Conservation (phyloP, 768 basidiomycete genomes). For the Suillus subaureus region DNA sequence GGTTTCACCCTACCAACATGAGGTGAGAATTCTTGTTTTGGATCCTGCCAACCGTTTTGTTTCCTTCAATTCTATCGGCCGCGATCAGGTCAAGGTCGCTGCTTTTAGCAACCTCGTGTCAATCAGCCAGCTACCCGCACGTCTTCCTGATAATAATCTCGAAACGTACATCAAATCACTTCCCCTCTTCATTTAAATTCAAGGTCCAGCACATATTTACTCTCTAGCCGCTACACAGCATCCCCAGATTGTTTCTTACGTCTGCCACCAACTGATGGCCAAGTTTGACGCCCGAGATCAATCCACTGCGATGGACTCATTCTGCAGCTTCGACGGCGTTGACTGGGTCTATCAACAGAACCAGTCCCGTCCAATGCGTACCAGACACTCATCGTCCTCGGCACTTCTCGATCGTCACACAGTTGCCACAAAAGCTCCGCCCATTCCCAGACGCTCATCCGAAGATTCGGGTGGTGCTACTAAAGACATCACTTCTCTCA, state of each 20-base stretch:
- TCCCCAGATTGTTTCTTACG: slow-evolving; percentile 24
- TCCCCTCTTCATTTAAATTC: slow-evolving; percentile 13
- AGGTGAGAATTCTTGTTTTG: slow-evolving; percentile 17
- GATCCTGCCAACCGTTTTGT: slow-evolving; percentile 12
- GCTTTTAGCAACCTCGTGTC: slow-evolving; percentile 39
- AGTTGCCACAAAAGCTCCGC: slow-evolving; percentile 24
- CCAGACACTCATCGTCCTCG: slow-evolving; percentile 26
- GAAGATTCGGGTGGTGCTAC: slow-evolving; percentile 18
- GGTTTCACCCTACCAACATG: not conserved
- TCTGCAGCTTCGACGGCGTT: slow-evolving; percentile 37
- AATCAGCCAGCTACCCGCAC: slow-evolving; percentile 26
- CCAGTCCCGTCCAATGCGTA: slow-evolving; percentile 21
- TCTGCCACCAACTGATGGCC: slow-evolving; percentile 15
- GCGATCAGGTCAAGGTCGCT: slow-evolving; percentile 24
- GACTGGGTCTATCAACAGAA: slow-evolving; percentile 23
- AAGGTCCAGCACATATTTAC: slow-evolving; percentile 18
- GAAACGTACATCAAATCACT: slow-evolving; percentile 29
- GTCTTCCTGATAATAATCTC: slow-evolving; percentile 35
- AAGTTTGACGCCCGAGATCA: slow-evolving; percentile 24
- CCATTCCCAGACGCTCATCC: slow-evolving; percentile 17
- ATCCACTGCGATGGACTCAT: slow-evolving; percentile 35
- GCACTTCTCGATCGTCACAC: slow-evolving; percentile 14
- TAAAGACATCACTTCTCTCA: slow-evolving; percentile 40
- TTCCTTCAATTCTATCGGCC: slow-evolving; percentile 17
- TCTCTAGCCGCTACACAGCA: slow-evolving; percentile 18